These are phyloP conservation scores for Lactarius akahatsu DNA, from an alignment of 768 basidiomycete genomes.

Conservation along the genomic window DNA sequence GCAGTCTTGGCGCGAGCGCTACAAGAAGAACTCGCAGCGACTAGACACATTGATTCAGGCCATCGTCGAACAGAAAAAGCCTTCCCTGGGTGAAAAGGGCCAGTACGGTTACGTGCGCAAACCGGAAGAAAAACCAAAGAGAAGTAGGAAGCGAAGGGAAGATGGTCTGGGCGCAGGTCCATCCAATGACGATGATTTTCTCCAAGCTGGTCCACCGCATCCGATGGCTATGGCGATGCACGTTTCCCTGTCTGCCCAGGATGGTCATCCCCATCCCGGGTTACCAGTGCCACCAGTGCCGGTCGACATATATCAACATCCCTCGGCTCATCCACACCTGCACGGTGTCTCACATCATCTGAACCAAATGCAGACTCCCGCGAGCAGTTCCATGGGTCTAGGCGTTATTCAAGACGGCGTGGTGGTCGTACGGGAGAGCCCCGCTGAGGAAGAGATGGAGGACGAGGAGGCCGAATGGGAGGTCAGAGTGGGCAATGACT, in stretches of 20 bases:
- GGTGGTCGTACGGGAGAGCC: constrained; percentile 42
- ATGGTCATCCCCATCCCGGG: constrained; percentile 22
- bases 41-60: constrained; percentile 62
- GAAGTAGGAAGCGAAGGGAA: constrained; percentile 31
- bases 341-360: constrained; percentile 20
- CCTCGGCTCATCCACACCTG: constrained; percentile 21
- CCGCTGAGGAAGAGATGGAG: constrained; percentile 67
- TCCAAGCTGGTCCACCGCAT: constrained; percentile 25
- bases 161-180: constrained; percentile 14
- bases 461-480: constrained; percentile 67
- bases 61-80: constrained; percentile 70
- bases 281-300: constrained; percentile 20
- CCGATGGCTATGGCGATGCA: constrained; percentile 27
- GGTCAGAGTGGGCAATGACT: constrained; percentile 58
- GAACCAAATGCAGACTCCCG: constrained; percentile 19
- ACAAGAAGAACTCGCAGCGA: constrained; percentile 76
- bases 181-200: constrained; percentile 28
- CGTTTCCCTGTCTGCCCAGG: constrained; percentile 19
- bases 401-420: constrained; percentile 23
- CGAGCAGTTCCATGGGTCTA: constrained; percentile 33
- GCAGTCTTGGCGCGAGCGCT: constrained; percentile 88
- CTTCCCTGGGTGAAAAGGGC: constrained; percentile 69
- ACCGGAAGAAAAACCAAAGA: constrained; percentile 64
- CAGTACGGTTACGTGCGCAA: constrained; percentile 81
- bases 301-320: constrained; percentile 22